phyloP scores from a whole-genome alignment of 116 monocot species.

The Dioscorea cayenensis region DNA sequence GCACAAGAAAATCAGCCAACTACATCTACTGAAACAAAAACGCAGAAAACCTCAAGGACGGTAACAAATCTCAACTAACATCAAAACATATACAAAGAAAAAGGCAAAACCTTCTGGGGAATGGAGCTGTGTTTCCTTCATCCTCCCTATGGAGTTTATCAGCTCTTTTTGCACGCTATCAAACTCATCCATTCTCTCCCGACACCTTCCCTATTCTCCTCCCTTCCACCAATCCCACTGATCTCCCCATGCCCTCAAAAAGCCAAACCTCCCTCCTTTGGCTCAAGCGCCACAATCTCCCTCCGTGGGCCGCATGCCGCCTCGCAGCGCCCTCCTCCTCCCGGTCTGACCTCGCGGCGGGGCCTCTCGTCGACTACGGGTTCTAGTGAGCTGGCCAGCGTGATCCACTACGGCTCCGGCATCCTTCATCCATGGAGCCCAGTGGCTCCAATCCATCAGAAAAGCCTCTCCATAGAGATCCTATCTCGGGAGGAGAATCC shows the following conservation, averaged over 20 bases:
- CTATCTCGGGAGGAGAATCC: background rate
- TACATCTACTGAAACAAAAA: background rate
- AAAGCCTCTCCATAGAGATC: background rate
- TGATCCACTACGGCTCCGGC: constrained; percentile 53
- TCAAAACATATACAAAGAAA: background rate
- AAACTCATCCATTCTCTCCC: constrained; percentile 46
- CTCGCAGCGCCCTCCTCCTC: constrained; percentile 19
- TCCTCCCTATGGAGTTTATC: constrained; percentile 54
- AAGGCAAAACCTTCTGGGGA: constrained; percentile 58
- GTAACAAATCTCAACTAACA: background rate
- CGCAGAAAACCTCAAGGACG: background rate
- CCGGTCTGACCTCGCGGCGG: constrained; percentile 2
- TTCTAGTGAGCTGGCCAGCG: constrained; percentile 36
- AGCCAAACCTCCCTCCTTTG: constrained; percentile 24
- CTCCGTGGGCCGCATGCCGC: constrained; percentile 6
- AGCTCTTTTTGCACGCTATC: constrained; percentile 50
- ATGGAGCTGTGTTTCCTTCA: constrained; percentile 41
- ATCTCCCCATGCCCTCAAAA: constrained; percentile 15
- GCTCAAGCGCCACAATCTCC: constrained; percentile 11
- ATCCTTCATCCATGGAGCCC: constrained; percentile 48
- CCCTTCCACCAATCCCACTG: constrained; percentile 6
- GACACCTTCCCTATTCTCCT: constrained; percentile 25
- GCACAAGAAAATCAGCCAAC: background rate
- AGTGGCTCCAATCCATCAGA: constrained; percentile 22
- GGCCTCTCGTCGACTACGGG: constrained; percentile 11